Evolutionary conservation across 1,284 basidiomycete genomes (phyloP).

Genomic region (Ustilago crameri): DNA sequence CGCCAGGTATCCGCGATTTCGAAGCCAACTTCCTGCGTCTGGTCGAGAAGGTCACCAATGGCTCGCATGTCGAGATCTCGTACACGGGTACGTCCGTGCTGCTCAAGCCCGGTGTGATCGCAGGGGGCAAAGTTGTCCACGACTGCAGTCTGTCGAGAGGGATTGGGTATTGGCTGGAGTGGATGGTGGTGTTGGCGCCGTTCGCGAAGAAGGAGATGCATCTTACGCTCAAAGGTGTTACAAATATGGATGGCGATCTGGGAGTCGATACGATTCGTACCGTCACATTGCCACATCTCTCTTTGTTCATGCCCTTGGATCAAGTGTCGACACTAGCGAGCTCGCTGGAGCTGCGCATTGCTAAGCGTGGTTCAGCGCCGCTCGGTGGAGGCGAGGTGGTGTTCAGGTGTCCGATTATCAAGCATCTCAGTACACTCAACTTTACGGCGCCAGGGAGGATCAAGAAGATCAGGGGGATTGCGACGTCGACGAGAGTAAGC

Average conservation of each 20-base stretch:
- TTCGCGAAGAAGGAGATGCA: slow-evolving; percentile 90
- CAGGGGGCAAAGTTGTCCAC: slow-evolving; percentile 83
- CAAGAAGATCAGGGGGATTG: slow-evolving; percentile 92
- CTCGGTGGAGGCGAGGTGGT: slow-evolving; percentile 91
- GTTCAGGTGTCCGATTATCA: slow-evolving; percentile 90
- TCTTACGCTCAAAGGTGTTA: slow-evolving; percentile 86
- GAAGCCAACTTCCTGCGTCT: slow-evolving; percentile 91
- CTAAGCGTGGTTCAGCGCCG: slow-evolving; percentile 90
- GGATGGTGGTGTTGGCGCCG: slow-evolving; percentile 87
- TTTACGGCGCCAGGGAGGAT: slow-evolving; percentile 91
- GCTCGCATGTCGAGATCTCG: slow-evolving; percentile 93
- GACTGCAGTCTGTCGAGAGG: slow-evolving; percentile 87
- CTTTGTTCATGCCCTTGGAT: slow-evolving; percentile 74
- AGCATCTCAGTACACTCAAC: slow-evolving; percentile 83
- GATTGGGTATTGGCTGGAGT: slow-evolving; percentile 94
- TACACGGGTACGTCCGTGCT: slow-evolving; percentile 77
- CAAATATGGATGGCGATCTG: slow-evolving; percentile 75
- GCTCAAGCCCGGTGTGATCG: slow-evolving; percentile 89
- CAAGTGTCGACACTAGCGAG: slow-evolving; percentile 47
- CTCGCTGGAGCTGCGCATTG: slow-evolving; percentile 76
- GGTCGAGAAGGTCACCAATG: slow-evolving; percentile 93
- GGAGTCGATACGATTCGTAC: slow-evolving; percentile 85
- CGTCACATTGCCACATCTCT: slow-evolving; percentile 89
- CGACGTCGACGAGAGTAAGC: slow-evolving; percentile 80
- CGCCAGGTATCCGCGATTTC: slow-evolving; percentile 93